These are phyloP conservation scores for Castanea crenata DNA, from an alignment of 306 rosid genomes.

Conservation along the genomic window DNA sequence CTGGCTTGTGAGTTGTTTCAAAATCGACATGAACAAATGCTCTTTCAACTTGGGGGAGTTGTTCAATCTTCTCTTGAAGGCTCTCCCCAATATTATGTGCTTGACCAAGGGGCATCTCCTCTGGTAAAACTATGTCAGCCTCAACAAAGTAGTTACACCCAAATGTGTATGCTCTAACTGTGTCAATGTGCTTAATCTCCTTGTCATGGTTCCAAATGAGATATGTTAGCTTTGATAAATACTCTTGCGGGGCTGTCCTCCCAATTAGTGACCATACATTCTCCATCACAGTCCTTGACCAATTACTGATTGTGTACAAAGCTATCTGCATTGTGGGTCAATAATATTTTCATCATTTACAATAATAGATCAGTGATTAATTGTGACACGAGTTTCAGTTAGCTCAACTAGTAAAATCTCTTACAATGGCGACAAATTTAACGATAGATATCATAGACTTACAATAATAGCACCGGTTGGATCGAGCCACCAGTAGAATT, in stretches of 20 bases:
- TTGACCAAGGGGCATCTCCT: constrained; percentile 52
- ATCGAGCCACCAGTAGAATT: constrained; percentile 87
- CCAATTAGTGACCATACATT: constrained; percentile 86
- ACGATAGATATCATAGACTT: background rate
- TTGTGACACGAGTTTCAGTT: too few relatives aligned
- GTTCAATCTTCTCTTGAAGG: constrained; percentile 84
- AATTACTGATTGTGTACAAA: constrained; percentile 69
- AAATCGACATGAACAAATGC: constrained; percentile 95
- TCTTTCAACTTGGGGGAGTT: constrained; percentile 73
- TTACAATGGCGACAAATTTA: too few relatives aligned
- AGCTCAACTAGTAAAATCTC: too few relatives aligned
- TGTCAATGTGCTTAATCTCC: constrained; percentile 67
- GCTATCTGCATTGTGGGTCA: constrained; percentile 59
- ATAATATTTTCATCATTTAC: background rate
- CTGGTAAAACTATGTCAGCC: constrained; percentile 70
- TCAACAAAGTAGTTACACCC: constrained; percentile 86
- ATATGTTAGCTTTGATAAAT: constrained; percentile 77
- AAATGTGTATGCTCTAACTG: constrained; percentile 78
- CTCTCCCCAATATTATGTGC: constrained; percentile 91
- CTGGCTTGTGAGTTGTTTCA: constrained; percentile 69
- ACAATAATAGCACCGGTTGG: constrained; percentile 81
- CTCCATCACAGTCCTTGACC: constrained; percentile 90
- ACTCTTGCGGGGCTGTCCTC: constrained; percentile 79
- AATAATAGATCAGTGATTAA: background rate
- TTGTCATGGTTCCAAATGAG: constrained; percentile 81